Evolutionary conservation across 345 rosid genomes (phyloP).

Genomic region (Rhizophora mangle): DNA sequence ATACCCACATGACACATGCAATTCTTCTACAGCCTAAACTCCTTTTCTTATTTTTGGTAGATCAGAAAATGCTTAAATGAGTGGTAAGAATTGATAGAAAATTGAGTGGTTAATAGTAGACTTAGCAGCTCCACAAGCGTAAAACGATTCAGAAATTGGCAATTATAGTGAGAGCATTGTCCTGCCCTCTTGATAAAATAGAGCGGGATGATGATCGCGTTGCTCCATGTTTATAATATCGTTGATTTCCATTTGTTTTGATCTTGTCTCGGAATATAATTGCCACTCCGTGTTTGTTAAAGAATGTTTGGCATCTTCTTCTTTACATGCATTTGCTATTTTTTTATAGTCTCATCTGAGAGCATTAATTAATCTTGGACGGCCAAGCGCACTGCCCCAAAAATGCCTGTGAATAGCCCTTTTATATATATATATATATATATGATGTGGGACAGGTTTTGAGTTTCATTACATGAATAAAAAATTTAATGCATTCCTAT

Average conservation of each 20-base stretch:
- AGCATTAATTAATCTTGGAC: slow-evolving; percentile 19
- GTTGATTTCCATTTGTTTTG: slow-evolving; percentile 2
- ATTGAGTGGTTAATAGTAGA: slow-evolving; percentile 24
- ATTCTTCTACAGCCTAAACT: too few species aligned
- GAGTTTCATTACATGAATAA: too few species aligned
- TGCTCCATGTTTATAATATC: slow-evolving; percentile 1
- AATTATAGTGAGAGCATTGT: not conserved
- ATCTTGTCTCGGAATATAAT: slow-evolving; percentile 22
- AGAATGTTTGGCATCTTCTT: slow-evolving; percentile 6
- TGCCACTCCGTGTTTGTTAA: slow-evolving; percentile 4
- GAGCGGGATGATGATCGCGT: not conserved
- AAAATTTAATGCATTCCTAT: too few species aligned
- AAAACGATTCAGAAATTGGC: slow-evolving; percentile 8
- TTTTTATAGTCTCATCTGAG: slow-evolving; percentile 17
- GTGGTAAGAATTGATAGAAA: slow-evolving; percentile 21
- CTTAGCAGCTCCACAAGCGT: not conserved
- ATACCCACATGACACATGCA: too few species aligned
- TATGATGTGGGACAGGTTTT: too few species aligned
- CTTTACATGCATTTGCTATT: not conserved
- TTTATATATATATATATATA: too few species aligned
- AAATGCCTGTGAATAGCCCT: not conserved
- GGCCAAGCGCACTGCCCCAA: slow-evolving; percentile 14
- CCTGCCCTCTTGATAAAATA: not conserved
- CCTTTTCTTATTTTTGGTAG: slow-evolving; percentile 3
- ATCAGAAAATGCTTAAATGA: slow-evolving; percentile 9